Base-by-base conservation (phyloP, 2,329 filamentous ascomycete species). In the Aspergillus quadrilineatus region DNA sequence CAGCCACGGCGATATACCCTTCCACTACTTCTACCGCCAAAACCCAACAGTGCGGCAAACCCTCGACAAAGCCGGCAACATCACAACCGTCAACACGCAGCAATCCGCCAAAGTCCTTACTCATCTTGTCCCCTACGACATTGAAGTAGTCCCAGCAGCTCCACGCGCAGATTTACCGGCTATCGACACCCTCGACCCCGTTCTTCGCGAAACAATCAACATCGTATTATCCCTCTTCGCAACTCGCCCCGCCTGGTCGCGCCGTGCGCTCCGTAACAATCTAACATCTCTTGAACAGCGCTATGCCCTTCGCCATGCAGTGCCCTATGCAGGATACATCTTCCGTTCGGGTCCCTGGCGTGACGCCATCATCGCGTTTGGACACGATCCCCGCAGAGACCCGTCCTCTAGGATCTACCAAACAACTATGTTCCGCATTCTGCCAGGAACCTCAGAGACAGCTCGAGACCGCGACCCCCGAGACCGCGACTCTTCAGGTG, bases 261-360 rank as follows among this genome's bases (percentile, higher is more conserved):
- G 92, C 0, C 86, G 93, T 17, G 89, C 88, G 2, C 80, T 96
- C 12, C 81, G 88, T 65, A 97, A 96, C 73, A 81, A 83, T 51
- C 79, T 97, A 30, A 65, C 67, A 5, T 74, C 75, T 34, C 73
- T 75, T 60, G 77, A 80, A 48, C 79, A 80, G 57, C 78, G 80
- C 28, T 78, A 80, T 52, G 74, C 78, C 15, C 76, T 96, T 58
- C 89, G 90, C 65, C 83, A 88, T 68, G 89, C 89, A 46, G 83
- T 92, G 51, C 89, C 91, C 60, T 93, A 94, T 66, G 86, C 90
- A 4, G 92, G 89, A 7, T 99, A 96, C 75, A 90, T 92, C 74
- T 97, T 97, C 80, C 88, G 89, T 57, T 91, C 89, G 22, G 94
- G 94, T 0, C 92, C 94, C 0, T 99, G 91, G 89, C 85, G 91